A percentile compares a stretch with the other conserved stretches of the same genome.
Evolutionary conservation across 2,329 filamentous ascomycete species (phyloP).

Genomic region (Trichoderma polysporum): DNA sequence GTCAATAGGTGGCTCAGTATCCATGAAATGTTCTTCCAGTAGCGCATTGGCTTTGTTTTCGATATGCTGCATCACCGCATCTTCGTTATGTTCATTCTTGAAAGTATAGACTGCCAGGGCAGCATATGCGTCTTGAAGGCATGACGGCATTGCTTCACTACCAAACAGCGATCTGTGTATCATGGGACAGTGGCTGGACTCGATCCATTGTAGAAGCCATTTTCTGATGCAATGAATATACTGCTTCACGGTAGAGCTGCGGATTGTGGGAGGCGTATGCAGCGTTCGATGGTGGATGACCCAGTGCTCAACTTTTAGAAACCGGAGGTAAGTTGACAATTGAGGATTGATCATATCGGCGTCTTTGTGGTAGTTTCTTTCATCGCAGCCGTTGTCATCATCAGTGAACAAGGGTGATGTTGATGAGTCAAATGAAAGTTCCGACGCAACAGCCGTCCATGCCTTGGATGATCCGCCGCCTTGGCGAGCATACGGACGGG

Average conservation of each 20-base stretch:
- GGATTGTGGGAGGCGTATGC: neutral
- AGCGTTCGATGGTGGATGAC: constrained; percentile 18
- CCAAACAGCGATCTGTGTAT: constrained; percentile 32
- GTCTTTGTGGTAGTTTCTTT: too few species aligned
- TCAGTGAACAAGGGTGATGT: neutral
- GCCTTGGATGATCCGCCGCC: neutral
- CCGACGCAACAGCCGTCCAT: neutral
- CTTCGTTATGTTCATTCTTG: constrained; percentile 29
- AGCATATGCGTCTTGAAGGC: constrained; percentile 33
- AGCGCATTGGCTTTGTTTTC: constrained; percentile 25
- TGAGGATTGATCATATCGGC: neutral
- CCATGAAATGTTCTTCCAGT: neutral
- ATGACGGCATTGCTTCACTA: constrained; percentile 26
- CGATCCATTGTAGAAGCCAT: constrained; percentile 31
- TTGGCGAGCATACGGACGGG: constrained; percentile 19
- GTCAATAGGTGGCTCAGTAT: neutral
- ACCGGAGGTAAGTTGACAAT: constrained; percentile 15
- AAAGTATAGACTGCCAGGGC: constrained; percentile 28
- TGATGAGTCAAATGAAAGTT: neutral
- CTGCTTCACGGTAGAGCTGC: constrained; percentile 26
- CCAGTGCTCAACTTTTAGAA: constrained; percentile 26
- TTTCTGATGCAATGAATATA: constrained; percentile 29
- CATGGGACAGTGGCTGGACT: constrained; percentile 29
- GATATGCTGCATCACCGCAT: constrained; percentile 28
- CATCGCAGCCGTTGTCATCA: neutral